phyloP scores from a whole-genome alignment of 108 stramenopile genomes.

The Nitzschia inconspicua region DNA sequence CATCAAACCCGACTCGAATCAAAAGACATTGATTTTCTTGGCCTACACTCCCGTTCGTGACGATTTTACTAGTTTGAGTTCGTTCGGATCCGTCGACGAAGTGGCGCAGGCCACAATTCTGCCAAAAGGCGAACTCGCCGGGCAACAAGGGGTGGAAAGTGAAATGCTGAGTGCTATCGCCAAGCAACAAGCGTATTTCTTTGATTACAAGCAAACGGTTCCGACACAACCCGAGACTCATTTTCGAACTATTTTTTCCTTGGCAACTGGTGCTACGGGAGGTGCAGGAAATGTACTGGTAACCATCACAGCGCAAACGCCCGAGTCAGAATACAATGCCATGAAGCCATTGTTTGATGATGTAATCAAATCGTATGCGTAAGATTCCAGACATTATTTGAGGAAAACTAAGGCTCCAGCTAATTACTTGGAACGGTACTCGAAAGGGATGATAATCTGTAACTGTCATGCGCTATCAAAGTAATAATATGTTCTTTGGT shows the following conservation, averaged over 20 bases:
- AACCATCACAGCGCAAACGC: constrained; percentile 67
- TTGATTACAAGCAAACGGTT: constrained; percentile 37
- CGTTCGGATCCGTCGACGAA: constrained; percentile 50
- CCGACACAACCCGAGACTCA: constrained; percentile 41
- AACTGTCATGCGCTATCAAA: no score
- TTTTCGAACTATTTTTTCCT: constrained; percentile 72
- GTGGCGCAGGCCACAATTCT: constrained; percentile 79
- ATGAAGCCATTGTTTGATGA: constrained; percentile 57
- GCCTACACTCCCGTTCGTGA: constrained; percentile 80
- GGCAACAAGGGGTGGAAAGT: constrained; percentile 34
- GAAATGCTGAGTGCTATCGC: constrained; percentile 63
- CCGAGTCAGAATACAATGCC: constrained; percentile 50
- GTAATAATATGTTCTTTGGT: no score
- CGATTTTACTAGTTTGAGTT: constrained; percentile 70
- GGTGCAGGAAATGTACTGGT: constrained; percentile 70
- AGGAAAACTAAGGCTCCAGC: no score
- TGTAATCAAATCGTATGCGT: constrained; percentile 67
- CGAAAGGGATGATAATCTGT: no score
- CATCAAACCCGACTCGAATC: constrained; percentile 35
- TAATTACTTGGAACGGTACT: no score
- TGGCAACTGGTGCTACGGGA: constrained; percentile 44
- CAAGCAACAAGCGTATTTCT: constrained; percentile 68
- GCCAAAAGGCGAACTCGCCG: constrained; percentile 68
- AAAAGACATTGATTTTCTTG: constrained; percentile 51
- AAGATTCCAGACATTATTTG: no score